Evolutionary conservation across 2,329 filamentous ascomycete genomes (phyloP).

Genomic region (Penicillium hordei): DNA sequence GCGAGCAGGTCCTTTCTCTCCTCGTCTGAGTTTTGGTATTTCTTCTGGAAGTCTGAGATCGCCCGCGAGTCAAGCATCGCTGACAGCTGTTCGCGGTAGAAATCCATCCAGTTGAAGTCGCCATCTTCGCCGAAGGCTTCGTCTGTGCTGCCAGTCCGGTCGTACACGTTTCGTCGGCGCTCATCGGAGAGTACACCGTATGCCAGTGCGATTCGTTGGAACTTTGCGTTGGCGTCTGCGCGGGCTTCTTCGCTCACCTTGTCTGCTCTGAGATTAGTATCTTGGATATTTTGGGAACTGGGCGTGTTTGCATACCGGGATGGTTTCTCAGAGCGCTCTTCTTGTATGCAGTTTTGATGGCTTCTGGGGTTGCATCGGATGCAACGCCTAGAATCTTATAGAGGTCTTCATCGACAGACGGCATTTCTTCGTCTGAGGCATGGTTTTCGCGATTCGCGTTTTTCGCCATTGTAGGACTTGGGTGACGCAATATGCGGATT

Average conservation of each 20-base stretch:
- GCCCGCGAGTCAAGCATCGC: conserved; percentile 71
- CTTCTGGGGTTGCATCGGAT: conserved; percentile 68
- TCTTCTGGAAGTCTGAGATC: conserved; percentile 71
- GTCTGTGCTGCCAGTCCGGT: conserved; percentile 83
- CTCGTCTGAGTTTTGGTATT: conserved; percentile 84
- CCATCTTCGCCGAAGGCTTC: conserved; percentile 71
- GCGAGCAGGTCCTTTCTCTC: conserved; percentile 75
- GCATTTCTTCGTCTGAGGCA: conserved; percentile 43
- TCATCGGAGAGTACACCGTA: conserved; percentile 90
- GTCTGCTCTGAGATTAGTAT: conserved; percentile 53
- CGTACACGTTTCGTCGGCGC: conserved; percentile 78
- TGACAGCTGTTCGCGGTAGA: conserved; percentile 80
- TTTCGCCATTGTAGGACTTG: conserved; percentile 20
- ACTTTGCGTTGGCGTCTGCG: conserved; percentile 71
- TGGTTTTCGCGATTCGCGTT: conserved; percentile 42
- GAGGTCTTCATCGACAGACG: conserved; percentile 49
- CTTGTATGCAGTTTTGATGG: conserved; percentile 88
- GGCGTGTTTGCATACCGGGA: conserved; percentile 58
- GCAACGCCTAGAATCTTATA: conserved; percentile 77
- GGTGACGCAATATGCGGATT: neutral
- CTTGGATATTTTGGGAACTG: conserved; percentile 10
- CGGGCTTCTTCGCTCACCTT: conserved; percentile 71
- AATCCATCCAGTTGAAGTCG: conserved; percentile 86
- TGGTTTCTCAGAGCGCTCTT: conserved; percentile 87
- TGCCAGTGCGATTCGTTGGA: conserved; percentile 89